A percentile compares a stretch with the other conserved stretches of the same genome.
Conservation (phyloP, 192 early-diverging fungal genomes). For the Allomyces macrogynus region DNA sequence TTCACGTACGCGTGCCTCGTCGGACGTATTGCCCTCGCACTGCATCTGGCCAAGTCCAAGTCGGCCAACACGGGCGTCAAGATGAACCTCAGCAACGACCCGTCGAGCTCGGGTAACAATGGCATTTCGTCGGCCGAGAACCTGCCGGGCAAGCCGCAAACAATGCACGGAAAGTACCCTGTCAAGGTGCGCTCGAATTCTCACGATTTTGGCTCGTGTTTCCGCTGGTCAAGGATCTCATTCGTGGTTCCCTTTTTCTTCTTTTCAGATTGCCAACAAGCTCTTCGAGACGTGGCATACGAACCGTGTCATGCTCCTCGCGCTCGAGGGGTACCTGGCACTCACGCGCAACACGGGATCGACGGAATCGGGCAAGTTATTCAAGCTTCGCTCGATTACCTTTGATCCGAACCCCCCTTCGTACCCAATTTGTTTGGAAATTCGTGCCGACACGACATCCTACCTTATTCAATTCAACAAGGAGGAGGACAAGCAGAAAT, state of each 20-base stretch:
- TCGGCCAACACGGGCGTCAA: background rate
- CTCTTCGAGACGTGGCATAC: background rate
- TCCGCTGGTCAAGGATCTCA: too few relatives aligned
- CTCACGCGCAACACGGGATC: background rate
- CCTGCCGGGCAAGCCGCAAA: background rate
- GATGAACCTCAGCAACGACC: background rate
- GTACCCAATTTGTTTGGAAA: background rate
- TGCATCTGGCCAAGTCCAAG: background rate
- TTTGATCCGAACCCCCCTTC: background rate
- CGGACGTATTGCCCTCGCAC: background rate
- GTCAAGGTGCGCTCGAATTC: too few relatives aligned
- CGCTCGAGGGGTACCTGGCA: background rate
- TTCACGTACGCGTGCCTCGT: background rate
- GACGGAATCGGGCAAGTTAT: background rate
- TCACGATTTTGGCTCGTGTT: too few relatives aligned
- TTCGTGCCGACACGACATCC: background rate
- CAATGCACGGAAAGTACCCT: too few relatives aligned
- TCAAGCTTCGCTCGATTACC: background rate
- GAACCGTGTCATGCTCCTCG: background rate
- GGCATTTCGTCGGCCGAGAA: background rate
- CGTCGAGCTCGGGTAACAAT: background rate
- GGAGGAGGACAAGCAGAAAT: background rate
- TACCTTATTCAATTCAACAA: background rate
- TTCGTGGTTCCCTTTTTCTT: too few relatives aligned
- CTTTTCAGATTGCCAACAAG: background rate